Evolutionary conservation across 2,329 filamentous ascomycete genomes (phyloP).

Genomic region (Clathrospora elynae): DNA sequence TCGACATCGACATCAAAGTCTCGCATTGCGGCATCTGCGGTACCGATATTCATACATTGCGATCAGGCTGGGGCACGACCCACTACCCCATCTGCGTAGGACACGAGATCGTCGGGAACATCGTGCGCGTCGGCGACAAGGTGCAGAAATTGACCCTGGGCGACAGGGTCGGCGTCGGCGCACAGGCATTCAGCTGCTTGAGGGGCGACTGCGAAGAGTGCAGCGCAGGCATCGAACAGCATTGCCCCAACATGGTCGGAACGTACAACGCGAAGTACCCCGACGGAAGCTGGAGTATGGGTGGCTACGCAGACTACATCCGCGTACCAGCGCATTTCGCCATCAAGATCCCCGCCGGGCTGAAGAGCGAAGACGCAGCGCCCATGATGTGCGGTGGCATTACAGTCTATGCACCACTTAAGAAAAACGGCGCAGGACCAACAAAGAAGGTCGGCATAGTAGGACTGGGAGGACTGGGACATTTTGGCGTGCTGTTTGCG

Average conservation of each 20-base stretch:
- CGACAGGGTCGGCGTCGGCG: constrained; percentile 62
- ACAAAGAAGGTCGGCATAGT: constrained; percentile 74
- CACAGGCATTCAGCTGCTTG: constrained; percentile 57
- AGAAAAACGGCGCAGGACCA: constrained; percentile 68
- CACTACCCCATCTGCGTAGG: constrained; percentile 52
- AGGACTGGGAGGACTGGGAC: constrained; percentile 74
- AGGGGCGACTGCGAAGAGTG: constrained; percentile 60
- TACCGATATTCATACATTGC: constrained; percentile 47
- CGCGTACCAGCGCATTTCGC: constrained; percentile 64
- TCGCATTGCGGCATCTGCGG: constrained; percentile 46
- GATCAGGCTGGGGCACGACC: constrained; percentile 53
- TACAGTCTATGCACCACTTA: constrained; percentile 72
- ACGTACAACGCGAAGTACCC: constrained; percentile 66
- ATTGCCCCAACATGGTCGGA: constrained; percentile 56
- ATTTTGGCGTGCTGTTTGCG: constrained; percentile 74
- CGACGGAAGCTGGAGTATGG: constrained; percentile 66
- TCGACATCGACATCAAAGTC: constrained; percentile 45
- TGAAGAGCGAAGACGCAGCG: constrained; percentile 60
- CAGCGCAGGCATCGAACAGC: constrained; percentile 50
- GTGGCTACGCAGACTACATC: constrained; percentile 64
- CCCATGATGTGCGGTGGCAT: constrained; percentile 80
- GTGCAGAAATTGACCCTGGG: constrained; percentile 61
- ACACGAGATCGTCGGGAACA: constrained; percentile 51
- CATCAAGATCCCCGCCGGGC: constrained; percentile 59
- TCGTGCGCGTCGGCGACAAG: constrained; percentile 44